These are phyloP conservation scores for Solanum bukasovii DNA, from an alignment of 257 asterid genomes.

Conservation along the genomic window DNA sequence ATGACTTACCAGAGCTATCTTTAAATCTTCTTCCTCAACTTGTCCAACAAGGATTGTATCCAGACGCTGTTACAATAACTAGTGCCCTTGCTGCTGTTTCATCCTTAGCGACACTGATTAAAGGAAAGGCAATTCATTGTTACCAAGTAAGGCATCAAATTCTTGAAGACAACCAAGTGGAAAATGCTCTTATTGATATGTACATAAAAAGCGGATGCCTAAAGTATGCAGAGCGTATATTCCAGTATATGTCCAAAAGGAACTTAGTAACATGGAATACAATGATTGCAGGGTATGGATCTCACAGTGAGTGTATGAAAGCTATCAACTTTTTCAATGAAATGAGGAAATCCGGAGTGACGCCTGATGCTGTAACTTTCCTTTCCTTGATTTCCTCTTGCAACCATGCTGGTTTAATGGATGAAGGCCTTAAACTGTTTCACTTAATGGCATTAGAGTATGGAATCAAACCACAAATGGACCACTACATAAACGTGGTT, in stretches of 20 bases:
- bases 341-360: conserved; percentile 38
- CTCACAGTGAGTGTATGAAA: conserved; percentile 54
- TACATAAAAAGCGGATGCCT: conserved; percentile 72
- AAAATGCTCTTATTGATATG: conserved; percentile 63
- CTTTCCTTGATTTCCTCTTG: conserved; percentile 73
- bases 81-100: conserved; percentile 56
- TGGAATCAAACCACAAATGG: conserved; percentile 47
- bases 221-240: conserved; percentile 35
- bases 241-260: conserved; percentile 29
- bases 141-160: conserved; percentile 35
- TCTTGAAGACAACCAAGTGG: conserved; percentile 45
- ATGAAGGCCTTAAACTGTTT: conserved; percentile 46
- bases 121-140: conserved; percentile 64
- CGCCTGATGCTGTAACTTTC: conserved; percentile 70
- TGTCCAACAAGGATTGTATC: conserved; percentile 37
- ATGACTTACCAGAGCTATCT: conserved; percentile 42
- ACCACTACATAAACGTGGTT: conserved; percentile 55
- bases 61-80: conserved; percentile 54
- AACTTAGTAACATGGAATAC: conserved; percentile 69
- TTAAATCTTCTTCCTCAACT: conserved; percentile 51
- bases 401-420: conserved; percentile 63
- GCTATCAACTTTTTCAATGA: conserved; percentile 47
- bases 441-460: conserved; percentile 38
- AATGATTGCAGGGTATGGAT: conserved; percentile 77
- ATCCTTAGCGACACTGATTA: conserved; percentile 46